These are phyloP conservation scores for Naganishia sp. DNA, from an alignment of 1,284 basidiomycete species.

Conservation along the genomic window DNA sequence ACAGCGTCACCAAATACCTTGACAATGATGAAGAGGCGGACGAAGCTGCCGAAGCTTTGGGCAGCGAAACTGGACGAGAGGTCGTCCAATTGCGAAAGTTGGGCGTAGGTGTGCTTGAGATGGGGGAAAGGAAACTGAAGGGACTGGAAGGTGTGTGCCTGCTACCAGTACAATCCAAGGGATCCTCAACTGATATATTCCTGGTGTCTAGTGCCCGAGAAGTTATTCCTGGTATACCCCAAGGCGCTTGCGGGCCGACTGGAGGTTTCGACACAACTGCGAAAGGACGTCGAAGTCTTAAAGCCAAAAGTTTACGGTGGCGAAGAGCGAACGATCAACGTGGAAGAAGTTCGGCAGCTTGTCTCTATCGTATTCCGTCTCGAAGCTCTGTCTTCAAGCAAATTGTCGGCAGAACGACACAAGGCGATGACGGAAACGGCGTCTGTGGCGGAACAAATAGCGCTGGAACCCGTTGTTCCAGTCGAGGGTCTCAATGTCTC, in stretches of 20 bases:
- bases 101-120: constrained; percentile 70
- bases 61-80: constrained; percentile 50
- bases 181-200: background rate
- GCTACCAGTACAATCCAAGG: background rate
- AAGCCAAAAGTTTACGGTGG: constrained; percentile 58
- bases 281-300: constrained; percentile 55
- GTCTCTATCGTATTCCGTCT: constrained; percentile 75
- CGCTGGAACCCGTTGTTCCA: too few relatives aligned
- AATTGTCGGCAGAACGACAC: constrained; percentile 38
- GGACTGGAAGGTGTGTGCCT: constrained; percentile 69
- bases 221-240: constrained; percentile 82
- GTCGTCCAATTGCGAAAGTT: constrained; percentile 61
- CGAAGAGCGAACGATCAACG: constrained; percentile 66
- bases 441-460: constrained; percentile 14
- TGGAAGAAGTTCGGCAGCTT: constrained; percentile 76
- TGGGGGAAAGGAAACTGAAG: constrained; percentile 91
- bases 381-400: constrained; percentile 72
- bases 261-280: constrained; percentile 59
- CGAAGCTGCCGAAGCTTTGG: constrained; percentile 43
- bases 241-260: constrained; percentile 72
- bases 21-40: constrained; percentile 58
- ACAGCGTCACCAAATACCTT: constrained; percentile 52
- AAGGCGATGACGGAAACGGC: constrained; percentile 52
- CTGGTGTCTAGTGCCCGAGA: constrained; percentile 65
- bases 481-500: constrained; percentile 1